Base-by-base conservation (phyloP, 495 filamentous ascomycete species). In the Annulohypoxylon stygium region DNA sequence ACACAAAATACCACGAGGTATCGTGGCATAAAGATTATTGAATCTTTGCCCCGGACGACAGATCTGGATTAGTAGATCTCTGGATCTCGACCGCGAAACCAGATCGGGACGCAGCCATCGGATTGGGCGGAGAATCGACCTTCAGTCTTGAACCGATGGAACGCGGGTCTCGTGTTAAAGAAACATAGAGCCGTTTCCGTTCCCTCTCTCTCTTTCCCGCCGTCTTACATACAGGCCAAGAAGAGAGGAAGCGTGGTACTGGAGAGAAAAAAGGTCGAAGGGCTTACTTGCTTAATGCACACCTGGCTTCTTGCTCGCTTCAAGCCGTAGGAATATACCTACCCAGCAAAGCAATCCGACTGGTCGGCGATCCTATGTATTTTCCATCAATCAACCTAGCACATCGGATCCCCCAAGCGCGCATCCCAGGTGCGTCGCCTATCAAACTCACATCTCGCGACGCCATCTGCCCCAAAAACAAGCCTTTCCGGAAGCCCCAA, bases 61-160 rank as follows among this genome's bases (percentile, higher is more conserved):
- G 72, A 75, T 75, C 72, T 70, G 72, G 72, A 64, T 66, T 70
- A 70, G 67, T 59, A 75, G 72, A 75, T 75, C 72, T 75, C 51
- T 64, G 72, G 67, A 70, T 75, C 67, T 69, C 57, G 43, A 63
- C 63, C 36, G 47, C 58, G 50, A 60, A 70, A 75, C 54, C 57
- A 67, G 72, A 75, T 75, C 72, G 72, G 62, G 58, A 68, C 54
- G 63, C 16, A 63, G 59, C 62, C 45, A 70, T 70, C 69, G 61
- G 67, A 70, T 70, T 74, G 61, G 67, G 33, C 58, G 30, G 45
- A 62, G 55, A 60, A 66, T 65, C 54, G 61, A 59, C 54, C 11
- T 36, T 64, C 45, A 55, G 48, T 12, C n/a, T 36, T 50, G 58
- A 69, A 45, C 54, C 63, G 7, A 61, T 26, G 62, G 65, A 64